Conservation (phyloP, 75 land plant species). For the Cupressus sempervirens region DNA sequence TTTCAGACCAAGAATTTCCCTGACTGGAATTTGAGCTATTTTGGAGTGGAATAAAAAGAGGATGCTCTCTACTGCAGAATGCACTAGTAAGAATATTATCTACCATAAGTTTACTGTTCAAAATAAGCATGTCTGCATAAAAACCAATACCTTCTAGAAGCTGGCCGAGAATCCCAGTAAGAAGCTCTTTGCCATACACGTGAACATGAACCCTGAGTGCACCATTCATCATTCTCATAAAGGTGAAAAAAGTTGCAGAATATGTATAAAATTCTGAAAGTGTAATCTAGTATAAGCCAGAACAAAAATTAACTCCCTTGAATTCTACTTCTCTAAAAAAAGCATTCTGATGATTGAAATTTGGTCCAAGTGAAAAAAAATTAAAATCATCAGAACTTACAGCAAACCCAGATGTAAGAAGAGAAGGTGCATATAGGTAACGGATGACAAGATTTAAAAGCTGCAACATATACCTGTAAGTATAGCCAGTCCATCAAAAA, state of each 20-base stretch:
- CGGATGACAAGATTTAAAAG: slow-evolving; percentile 68
- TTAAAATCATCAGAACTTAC: slow-evolving; percentile 35
- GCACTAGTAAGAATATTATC: not conserved
- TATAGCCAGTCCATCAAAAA: slow-evolving; percentile 5
- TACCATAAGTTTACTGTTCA: not conserved
- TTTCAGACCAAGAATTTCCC: slow-evolving; percentile 63
- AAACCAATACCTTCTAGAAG: slow-evolving; percentile 59
- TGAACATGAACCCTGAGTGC: slow-evolving; percentile 78
- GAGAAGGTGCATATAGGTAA: slow-evolving; percentile 63
- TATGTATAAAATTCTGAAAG: not conserved
- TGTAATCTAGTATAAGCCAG: not conserved
- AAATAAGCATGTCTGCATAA: slow-evolving; percentile 1
- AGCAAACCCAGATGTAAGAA: slow-evolving; percentile 81
- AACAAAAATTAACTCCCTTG: not conserved
- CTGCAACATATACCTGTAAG: slow-evolving; percentile 82
- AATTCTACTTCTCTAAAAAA: not conserved
- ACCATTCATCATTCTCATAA: slow-evolving; percentile 2
- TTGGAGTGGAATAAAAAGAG: slow-evolving; percentile 79
- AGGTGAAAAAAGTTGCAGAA: not conserved
- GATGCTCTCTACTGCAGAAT: slow-evolving; percentile 76
- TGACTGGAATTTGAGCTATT: slow-evolving; percentile 40
- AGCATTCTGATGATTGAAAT: not conserved
- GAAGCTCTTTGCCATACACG: slow-evolving; percentile 90
- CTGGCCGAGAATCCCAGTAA: slow-evolving; percentile 81
- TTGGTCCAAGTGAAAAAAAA: not conserved